Base-by-base conservation (phyloP, 2,329 filamentous ascomycete genomes). In the Cladophialophora carrionii region DNA sequence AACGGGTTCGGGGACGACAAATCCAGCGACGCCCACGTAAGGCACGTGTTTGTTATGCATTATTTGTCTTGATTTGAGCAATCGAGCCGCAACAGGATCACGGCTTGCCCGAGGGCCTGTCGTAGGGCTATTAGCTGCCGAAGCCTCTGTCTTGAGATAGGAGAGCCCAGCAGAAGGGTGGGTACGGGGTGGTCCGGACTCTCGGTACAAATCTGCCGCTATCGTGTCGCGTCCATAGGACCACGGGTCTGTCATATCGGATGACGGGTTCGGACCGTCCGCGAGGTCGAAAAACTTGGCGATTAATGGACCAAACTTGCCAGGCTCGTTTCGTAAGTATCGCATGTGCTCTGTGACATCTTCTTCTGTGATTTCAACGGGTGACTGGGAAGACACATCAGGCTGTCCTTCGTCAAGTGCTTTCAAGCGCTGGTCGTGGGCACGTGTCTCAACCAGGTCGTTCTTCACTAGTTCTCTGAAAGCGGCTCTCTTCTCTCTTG, bases 161-260 rank as follows among this genome's bases (percentile, higher is more conserved):
- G 84, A 83, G 4, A 90, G 78, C 68, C 87, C 87, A 4, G 85
- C 87, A 3, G 85, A 87, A 2, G 87, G 87, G 74, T 90, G 87
- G 7, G 87, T 89, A 64, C 82, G 83, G 1, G 85, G 84, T 22
- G 84, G 84, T 2, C 83, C 83, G 31, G 74, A 74, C 34, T 74
- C 71, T 37, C 77, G 77, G 70, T 83, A 84, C 63, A 79, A 78
- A 9, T 76, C 65, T 7, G 80, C 65, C 17, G 70, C 56, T n/a
- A 71, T 63, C 12, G 70, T 71, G 31, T 69, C 62, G 31, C 68
- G 63, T 22, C 70, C 68, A 54, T 71, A 71, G 9, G 65, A 64
- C 66, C 66, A 71, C 10, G 62, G 61, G 10, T 71, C 68, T 14
- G 53, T 64, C 10, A 49, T 57, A n/a, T 60, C 32, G 74, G 61